Evolutionary conservation across 257 asterid species (phyloP).

Genomic region (Solanum rostratum): DNA sequence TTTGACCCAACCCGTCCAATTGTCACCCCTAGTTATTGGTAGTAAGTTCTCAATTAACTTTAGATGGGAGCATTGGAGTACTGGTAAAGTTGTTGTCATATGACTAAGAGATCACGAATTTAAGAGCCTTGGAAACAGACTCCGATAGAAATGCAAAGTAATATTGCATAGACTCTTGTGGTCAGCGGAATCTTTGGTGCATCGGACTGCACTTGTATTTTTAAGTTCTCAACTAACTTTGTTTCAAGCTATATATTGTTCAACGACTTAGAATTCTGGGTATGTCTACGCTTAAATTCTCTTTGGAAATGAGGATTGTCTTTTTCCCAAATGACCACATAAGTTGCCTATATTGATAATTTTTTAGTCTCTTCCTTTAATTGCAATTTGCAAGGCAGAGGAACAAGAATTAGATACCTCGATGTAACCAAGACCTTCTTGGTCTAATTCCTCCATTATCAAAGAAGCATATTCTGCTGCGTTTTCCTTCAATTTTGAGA

Average conservation of each 20-base stretch:
- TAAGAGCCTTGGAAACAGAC: too few relatives aligned
- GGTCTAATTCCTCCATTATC: constrained; percentile 92
- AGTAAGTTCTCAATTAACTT: too few relatives aligned
- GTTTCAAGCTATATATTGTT: not conserved
- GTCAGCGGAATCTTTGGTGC: too few relatives aligned
- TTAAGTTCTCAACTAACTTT: too few relatives aligned
- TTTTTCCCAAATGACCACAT: not conserved
- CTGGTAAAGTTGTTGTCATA: too few relatives aligned
- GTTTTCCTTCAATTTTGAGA: constrained; percentile 69
- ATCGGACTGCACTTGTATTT: too few relatives aligned
- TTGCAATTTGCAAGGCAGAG: not conserved
- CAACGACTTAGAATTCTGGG: not conserved
- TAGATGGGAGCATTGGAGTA: too few relatives aligned
- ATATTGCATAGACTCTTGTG: too few relatives aligned
- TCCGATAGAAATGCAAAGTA: too few relatives aligned
- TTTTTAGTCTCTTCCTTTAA: not conserved
- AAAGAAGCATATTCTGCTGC: constrained; percentile 75
- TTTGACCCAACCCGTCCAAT: too few relatives aligned
- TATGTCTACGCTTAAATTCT: not conserved
- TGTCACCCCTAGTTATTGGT: too few relatives aligned
- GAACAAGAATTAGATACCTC: constrained; percentile 40
- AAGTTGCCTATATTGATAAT: not conserved
- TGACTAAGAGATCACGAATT: too few relatives aligned
- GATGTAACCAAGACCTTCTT: constrained; percentile 64
- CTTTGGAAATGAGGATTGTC: not conserved